A percentile compares a stretch with the other conserved stretches of the same genome.
These are phyloP conservation scores for Nakazawaea anatomiae DNA, from an alignment of 805 yeast genomes.

Conservation along the genomic window DNA sequence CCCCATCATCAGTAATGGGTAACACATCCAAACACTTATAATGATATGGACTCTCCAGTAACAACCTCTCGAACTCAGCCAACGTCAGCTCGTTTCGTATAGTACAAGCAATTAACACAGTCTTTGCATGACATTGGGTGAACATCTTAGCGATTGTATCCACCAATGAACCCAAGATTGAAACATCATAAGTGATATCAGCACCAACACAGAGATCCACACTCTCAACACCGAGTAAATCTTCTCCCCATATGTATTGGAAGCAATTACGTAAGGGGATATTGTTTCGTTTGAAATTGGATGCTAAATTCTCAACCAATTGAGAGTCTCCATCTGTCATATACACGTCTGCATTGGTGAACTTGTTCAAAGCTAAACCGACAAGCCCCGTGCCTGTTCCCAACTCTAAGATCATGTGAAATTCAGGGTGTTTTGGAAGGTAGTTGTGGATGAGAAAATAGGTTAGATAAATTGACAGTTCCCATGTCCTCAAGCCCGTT, in stretches of 20 bases:
- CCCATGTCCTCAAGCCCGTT: constrained; percentile 93
- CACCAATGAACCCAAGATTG: constrained; percentile 51
- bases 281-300: constrained; percentile 29
- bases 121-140: constrained; percentile 4
- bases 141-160: constrained; percentile 37
- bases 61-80: constrained; percentile 31
- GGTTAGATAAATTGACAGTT: constrained; percentile 70
- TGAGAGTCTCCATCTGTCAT: constrained; percentile 67
- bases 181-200: constrained; percentile 80
- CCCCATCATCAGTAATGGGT: too few relatives aligned
- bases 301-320: constrained; percentile 40
- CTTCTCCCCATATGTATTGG: constrained; percentile 57
- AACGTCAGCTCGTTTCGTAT: constrained; percentile 56
- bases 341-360: constrained; percentile 21
- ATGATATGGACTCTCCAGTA: constrained; percentile 15
- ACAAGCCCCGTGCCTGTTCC: constrained; percentile 92
- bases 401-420: constrained; percentile 52
- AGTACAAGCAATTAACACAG: constrained; percentile 58
- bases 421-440: constrained; percentile 5
- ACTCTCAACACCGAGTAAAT: constrained; percentile 22
- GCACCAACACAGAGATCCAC: constrained; percentile 67
- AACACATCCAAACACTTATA: neutral
- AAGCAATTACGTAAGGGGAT: constrained; percentile 1
- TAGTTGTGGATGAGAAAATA: constrained; percentile 34
- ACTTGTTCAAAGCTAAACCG: constrained; percentile 39